Evolutionary conservation across 345 rosid genomes (phyloP).

Genomic region (Camelina sativa): DNA sequence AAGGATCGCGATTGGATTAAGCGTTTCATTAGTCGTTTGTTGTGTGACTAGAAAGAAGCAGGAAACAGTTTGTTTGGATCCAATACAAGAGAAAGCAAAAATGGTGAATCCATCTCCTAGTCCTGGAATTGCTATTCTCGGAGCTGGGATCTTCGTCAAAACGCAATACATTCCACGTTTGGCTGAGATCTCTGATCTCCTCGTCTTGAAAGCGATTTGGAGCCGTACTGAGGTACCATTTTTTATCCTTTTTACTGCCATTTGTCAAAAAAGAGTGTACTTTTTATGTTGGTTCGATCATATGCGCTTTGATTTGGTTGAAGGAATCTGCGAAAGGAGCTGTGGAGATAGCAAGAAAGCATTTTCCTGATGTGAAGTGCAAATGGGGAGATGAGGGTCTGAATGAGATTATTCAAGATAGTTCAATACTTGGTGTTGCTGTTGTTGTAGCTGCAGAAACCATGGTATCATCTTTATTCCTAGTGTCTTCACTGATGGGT

Average conservation of each 20-base stretch:
- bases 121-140: slow-evolving; percentile 73
- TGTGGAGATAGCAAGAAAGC: slow-evolving; percentile 73
- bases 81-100: slow-evolving; percentile 14
- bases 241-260: not conserved
- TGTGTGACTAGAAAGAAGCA: slow-evolving; percentile 1
- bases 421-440: slow-evolving; percentile 73
- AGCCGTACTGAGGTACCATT: slow-evolving; percentile 77
- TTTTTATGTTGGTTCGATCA: not conserved
- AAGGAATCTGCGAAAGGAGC: slow-evolving; percentile 88
- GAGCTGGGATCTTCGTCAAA: slow-evolving; percentile 94
- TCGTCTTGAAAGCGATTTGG: slow-evolving; percentile 75
- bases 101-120: slow-evolving; percentile 50
- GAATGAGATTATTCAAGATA: slow-evolving; percentile 66
- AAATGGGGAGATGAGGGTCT: slow-evolving; percentile 92
- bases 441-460: slow-evolving; percentile 94
- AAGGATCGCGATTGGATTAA: not conserved
- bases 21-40: not conserved
- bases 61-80: slow-evolving; percentile 22
- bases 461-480: slow-evolving; percentile 55
- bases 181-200: slow-evolving; percentile 81
- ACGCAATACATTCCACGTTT: slow-evolving; percentile 84
- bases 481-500: not conserved
- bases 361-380: slow-evolving; percentile 74
- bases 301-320: slow-evolving; percentile 15
- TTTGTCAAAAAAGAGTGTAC: not conserved